Evolutionary conservation across 2,329 filamentous ascomycete genomes (phyloP), one percentile per base, ranked within the genome.

Genomic region (Sphaerulina populicola): DNA sequence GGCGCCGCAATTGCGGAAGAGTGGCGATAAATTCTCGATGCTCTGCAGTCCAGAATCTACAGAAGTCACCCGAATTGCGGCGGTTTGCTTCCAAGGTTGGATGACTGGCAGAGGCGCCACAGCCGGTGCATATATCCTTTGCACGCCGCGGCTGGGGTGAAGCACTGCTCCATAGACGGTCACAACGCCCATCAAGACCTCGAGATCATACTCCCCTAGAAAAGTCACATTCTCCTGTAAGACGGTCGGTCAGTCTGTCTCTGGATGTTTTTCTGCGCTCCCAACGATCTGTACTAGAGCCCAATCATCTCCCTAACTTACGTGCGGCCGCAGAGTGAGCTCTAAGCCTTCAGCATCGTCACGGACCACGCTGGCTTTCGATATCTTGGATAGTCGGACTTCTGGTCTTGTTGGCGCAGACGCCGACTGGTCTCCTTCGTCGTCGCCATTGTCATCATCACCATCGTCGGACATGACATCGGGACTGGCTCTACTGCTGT

Each of bases 101-200:
- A 91, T 73, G 0, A 84, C 78, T 1, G 84, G 85, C 1, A 91
- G 67, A 1, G 86, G 81, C 62, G 88, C 80, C 35, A 82, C 86
- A 38, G 78, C 76, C 1, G 85, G 79, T 12, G 85, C 83, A 64
- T 79, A 80, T 12, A 87, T 73, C 72, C 78, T 81, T 18, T 63
- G 58, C 6, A 44, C n/a, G 9, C 60, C 58, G n/a, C 58, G 54
- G 9, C 52, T 44, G 9, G 62, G 56, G 56, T 77, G 71, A 3
- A 91, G 64, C 6, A 74, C 77, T 6, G 85, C 81, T 12, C 86
- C 85, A 11, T 80, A 77, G 23, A 91, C 66, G 1, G 78, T 81
- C 21, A 85, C 71, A 39, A 81, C 74, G 2, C 87, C 87, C 47
- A 73, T 73, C 7, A 72, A 61, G 0, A 91, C 75, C 10, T 72